Conservation (phyloP, 768 basidiomycete species). For the Cyclocybe cylindracea region DNA sequence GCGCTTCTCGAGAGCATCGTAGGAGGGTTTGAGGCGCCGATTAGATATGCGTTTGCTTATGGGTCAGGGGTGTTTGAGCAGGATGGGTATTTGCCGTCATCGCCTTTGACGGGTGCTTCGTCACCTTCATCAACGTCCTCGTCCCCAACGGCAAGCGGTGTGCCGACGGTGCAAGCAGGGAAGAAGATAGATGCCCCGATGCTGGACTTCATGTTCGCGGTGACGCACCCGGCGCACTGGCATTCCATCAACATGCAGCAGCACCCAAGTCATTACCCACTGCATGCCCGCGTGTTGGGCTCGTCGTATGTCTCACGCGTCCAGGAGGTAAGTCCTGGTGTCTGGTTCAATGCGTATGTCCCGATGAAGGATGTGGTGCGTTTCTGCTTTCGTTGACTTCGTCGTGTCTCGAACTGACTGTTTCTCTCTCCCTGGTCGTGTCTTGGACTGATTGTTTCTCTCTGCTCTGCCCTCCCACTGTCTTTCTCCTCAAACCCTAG, state of each 20-base stretch:
- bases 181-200: conserved; percentile 56
- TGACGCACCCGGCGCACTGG: conserved; percentile 90
- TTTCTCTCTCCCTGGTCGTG: not conserved
- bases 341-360: conserved; percentile 96
- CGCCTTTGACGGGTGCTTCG: too few species aligned
- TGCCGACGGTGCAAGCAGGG: conserved; percentile 18
- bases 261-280: conserved; percentile 87
- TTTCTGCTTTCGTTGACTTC: conserved; percentile 18
- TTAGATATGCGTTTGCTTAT: conserved; percentile 97
- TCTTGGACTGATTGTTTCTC: not conserved
- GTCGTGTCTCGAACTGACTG: conserved; percentile 1
- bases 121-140: conserved; percentile 4
- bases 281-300: conserved; percentile 84
- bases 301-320: conserved; percentile 78
- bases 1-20: conserved; percentile 82
- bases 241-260: conserved; percentile 96
- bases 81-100: conserved; percentile 59
- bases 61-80: conserved; percentile 96
- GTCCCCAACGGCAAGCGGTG: not conserved
- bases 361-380: conserved; percentile 83
- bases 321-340: conserved; percentile 77
- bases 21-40: conserved; percentile 80
- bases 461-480: not conserved
- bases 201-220: conserved; percentile 97
- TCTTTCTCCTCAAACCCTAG: conserved; percentile 35